phyloP scores from a whole-genome alignment of 305 asterid species.

The Plantago lanceolata region DNA sequence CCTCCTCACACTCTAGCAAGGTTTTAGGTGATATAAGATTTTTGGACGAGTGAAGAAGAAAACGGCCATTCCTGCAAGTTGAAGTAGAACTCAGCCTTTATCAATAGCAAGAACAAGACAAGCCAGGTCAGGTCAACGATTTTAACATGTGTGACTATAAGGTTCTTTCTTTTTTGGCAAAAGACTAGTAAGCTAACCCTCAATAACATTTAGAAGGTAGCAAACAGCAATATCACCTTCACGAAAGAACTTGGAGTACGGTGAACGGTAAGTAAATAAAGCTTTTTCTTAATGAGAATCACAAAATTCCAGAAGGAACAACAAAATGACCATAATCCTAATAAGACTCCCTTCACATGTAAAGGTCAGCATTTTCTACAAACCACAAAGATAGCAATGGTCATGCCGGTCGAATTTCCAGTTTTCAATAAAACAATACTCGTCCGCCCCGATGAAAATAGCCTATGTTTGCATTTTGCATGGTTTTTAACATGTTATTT shows the following conservation, averaged over 20 bases:
- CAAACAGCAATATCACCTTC: neutral
- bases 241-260: neutral
- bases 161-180: too few species aligned
- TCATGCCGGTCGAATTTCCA: too few species aligned
- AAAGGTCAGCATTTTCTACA: neutral
- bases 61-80: conserved; percentile 81
- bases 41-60: conserved; percentile 78
- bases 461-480: too few species aligned
- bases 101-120: conserved; percentile 1
- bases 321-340: neutral
- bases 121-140: neutral
- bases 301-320: neutral
- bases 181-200: too few species aligned
- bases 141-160: neutral
- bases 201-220: too few species aligned
- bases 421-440: too few species aligned
- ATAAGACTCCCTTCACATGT: neutral
- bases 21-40: conserved; percentile 63
- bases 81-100: conserved; percentile 23
- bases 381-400: too few species aligned
- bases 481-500: too few species aligned
- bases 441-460: too few species aligned
- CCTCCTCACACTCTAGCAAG: conserved; percentile 82
- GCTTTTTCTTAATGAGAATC: neutral
- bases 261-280: neutral